phyloP scores from a whole-genome alignment of 140 eudicot species.

The Anethum foeniculum region DNA sequence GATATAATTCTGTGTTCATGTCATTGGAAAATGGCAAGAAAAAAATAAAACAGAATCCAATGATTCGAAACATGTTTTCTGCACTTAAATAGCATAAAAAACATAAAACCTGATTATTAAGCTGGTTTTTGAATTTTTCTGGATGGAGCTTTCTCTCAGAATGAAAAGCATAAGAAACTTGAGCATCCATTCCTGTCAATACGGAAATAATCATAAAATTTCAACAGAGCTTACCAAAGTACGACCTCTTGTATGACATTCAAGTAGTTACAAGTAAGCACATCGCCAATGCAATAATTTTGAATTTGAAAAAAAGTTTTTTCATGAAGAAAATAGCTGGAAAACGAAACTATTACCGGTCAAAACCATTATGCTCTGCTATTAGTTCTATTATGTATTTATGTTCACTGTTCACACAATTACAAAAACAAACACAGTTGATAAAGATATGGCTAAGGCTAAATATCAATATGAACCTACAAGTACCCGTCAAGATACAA shows the following conservation, averaged over 20 bases:
- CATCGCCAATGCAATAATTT: not conserved
- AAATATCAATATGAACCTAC: not conserved
- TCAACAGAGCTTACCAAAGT: not conserved
- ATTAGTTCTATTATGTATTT: not conserved
- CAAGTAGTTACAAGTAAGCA: not conserved
- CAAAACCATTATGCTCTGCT: not conserved
- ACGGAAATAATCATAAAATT: not conserved
- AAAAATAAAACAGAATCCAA: not conserved
- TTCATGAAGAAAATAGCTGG: not conserved
- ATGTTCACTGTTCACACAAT: not conserved
- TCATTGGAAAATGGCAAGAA: not conserved
- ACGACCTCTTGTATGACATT: not conserved
- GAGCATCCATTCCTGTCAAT: constrained; percentile 91
- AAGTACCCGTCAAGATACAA: not conserved
- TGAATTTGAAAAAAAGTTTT: not conserved
- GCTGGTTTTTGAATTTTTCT: constrained; percentile 83
- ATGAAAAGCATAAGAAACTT: constrained; percentile 95
- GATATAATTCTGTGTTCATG: not conserved
- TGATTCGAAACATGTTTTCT: constrained; percentile 3
- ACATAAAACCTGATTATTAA: constrained; percentile 66
- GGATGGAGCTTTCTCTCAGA: constrained; percentile 82
- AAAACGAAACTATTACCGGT: not conserved
- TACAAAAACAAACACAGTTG: not conserved
- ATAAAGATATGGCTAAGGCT: not conserved
- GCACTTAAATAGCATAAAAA: not conserved